phyloP scores from a whole-genome alignment of 176 grass and related monocot genomes.

The Lolium multiflorum region DNA sequence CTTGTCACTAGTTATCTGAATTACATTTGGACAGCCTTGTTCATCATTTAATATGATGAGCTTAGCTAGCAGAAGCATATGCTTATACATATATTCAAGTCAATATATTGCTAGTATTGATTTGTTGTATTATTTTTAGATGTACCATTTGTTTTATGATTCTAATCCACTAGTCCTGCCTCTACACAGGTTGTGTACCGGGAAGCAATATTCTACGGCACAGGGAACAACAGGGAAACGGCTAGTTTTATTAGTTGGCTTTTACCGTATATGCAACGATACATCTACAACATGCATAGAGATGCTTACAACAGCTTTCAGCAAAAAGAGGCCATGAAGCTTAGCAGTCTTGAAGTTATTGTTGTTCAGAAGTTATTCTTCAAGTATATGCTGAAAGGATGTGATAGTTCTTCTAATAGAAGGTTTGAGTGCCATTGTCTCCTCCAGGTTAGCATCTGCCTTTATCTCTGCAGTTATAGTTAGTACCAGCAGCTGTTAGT shows the following conservation, averaged over 20 bases:
- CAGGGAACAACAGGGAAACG: conserved; percentile 61
- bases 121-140: conserved; percentile 8
- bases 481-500: background rate
- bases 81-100: background rate
- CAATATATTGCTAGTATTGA: background rate
- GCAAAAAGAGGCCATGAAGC: conserved; percentile 55
- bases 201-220: conserved; percentile 88
- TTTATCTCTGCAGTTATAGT: conserved; percentile 32
- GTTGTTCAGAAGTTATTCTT: conserved; percentile 80
- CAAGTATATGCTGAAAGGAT: conserved; percentile 70
- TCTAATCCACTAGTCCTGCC: conserved; percentile 40
- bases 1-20: background rate
- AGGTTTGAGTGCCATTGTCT: conserved; percentile 76
- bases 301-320: conserved; percentile 71
- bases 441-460: conserved; percentile 68
- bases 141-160: conserved; percentile 16
- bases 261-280: conserved; percentile 85
- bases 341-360: conserved; percentile 66
- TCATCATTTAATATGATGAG: background rate
- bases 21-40: background rate
- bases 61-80: background rate
- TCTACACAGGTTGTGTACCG: conserved; percentile 71
- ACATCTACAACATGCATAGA: conserved; percentile 74
- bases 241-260: conserved; percentile 64
- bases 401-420: conserved; percentile 58